Base-by-base conservation (phyloP, 805 yeast genomes). In the Ogataea paraovalis region DNA sequence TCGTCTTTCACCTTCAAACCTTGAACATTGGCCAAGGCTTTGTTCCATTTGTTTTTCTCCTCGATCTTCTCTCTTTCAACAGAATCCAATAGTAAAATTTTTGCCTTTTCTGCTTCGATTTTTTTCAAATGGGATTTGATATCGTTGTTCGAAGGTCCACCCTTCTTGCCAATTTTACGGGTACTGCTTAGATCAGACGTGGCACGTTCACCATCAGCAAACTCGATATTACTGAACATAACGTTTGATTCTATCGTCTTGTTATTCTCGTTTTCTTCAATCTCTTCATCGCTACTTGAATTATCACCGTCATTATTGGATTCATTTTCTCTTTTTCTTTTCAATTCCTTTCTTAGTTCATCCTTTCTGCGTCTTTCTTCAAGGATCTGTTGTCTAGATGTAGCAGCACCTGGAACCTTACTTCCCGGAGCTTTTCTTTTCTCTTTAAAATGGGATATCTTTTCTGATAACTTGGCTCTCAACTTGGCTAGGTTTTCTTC, bases 341-440 rank as follows among this genome's bases (percentile, higher is more conserved):
- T 59, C 16, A 50, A 43, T 38, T 53, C 56, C 45, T 47, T 67
- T 50, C 64, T 57, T 48, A 62, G 53, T 59, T 74, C 71, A 53
- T 67, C 64, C 46, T 72, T 70, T 55, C 69, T 72, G 57, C 82
- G 85, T 51, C 87, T 73, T 61, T 79, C 82, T 54, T 80, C 87
- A 46, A 87, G 63, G 36, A 85, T 74, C 64, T 86, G 91, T 55
- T 89, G 95, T 66, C 97, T 76, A 10, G 92, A 87, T 49, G 82
- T 76, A 14, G 91, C 90, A 0, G 96, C 94, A 21, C 97, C 96
- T 4, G 76, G 72, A 4, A 75, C 81, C 41, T 80, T 83, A 1
- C 91, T 71, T 2, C 98, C 98, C 1, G 95, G 94, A 1, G 98
- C 99, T 59, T 85, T 91, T 64, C 99, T 82, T 67, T 80, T 85